These are phyloP conservation scores for Pterocarpus macrocarpus DNA, from an alignment of 306 rosid species.

Conservation along the genomic window DNA sequence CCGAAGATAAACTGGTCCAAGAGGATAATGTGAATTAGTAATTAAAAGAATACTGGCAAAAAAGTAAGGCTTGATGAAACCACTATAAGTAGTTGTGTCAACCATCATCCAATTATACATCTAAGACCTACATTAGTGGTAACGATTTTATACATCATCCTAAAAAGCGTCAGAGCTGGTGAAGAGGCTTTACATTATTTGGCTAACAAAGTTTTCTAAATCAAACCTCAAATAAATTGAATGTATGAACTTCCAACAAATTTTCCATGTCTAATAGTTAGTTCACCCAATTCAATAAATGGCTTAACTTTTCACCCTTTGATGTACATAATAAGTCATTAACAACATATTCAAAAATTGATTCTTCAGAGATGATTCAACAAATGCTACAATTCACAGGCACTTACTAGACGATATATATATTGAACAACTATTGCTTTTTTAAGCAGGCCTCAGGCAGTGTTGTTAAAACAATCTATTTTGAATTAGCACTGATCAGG, in stretches of 20 bases:
- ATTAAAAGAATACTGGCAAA: neutral
- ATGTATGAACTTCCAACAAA: neutral
- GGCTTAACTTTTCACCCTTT: neutral
- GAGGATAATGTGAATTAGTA: slow-evolving; percentile 13
- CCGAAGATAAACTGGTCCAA: slow-evolving; percentile 4
- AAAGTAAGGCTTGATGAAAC: neutral
- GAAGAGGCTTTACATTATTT: neutral
- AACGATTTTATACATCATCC: slow-evolving; percentile 35
- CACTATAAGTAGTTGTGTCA: slow-evolving; percentile 4
- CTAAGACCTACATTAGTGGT: slow-evolving; percentile 20
- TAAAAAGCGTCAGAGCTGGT: slow-evolving; percentile 1
- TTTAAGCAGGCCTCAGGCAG: neutral
- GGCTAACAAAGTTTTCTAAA: slow-evolving; percentile 10
- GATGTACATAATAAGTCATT: slow-evolving; percentile 16
- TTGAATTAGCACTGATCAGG: neutral
- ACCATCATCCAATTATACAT: slow-evolving; percentile 22
- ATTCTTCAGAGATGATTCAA: neutral
- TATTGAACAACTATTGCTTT: neutral
- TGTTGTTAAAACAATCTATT: slow-evolving; percentile 8
- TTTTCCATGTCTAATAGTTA: neutral
- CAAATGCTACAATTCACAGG: neutral
- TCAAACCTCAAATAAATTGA: neutral
- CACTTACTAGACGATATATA: neutral
- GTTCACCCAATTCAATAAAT: neutral
- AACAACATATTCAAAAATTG: neutral